Evolutionary conservation across 2,329 filamentous ascomycete species (phyloP).

Genomic region (Ambrosiella xylebori): DNA sequence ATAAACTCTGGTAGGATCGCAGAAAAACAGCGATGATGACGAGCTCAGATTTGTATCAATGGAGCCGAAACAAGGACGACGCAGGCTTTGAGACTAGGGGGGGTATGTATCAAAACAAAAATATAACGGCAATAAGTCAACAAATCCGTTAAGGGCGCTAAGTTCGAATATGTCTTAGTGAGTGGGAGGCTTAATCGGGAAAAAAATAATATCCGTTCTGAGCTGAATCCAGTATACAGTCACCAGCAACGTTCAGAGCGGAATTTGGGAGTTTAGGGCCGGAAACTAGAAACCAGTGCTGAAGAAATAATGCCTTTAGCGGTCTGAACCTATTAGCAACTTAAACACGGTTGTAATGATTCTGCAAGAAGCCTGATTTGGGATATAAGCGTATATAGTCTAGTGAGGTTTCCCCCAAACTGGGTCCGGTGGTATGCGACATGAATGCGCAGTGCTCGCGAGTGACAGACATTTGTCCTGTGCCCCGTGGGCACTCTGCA

Average conservation of each 20-base stretch:
- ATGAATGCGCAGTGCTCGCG: background rate
- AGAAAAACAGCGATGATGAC: conserved; percentile 3
- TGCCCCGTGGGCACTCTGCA: background rate
- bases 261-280: background rate
- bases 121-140: background rate
- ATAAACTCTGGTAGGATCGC: conserved; percentile 2
- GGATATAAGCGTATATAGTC: background rate
- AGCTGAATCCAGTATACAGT: background rate
- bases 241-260: background rate
- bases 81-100: background rate
- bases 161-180: background rate
- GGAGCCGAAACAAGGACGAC: background rate
- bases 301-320: background rate
- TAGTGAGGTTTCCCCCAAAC: background rate
- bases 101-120: background rate
- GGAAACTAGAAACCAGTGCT: background rate
- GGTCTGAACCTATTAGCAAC: background rate
- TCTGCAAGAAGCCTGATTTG: no score
- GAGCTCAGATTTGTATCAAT: conserved; percentile 1
- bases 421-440: background rate
- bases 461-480: background rate
- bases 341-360: background rate
- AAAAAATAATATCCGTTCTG: background rate
- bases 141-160: background rate
- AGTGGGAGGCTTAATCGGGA: background rate